These are phyloP conservation scores for Plasmodium adleri DNA, from an alignment of 169 alveolate species.

Conservation along the genomic window DNA sequence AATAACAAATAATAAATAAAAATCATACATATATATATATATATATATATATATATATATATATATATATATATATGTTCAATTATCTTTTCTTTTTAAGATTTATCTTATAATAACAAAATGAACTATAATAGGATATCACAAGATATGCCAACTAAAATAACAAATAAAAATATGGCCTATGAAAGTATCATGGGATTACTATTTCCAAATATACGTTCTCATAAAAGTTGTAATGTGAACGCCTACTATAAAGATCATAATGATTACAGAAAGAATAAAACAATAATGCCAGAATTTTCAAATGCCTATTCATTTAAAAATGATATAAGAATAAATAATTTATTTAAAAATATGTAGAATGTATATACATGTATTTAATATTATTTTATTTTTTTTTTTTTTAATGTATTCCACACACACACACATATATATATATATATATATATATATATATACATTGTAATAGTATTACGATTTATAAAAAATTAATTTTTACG, in stretches of 20 bases:
- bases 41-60: neutral
- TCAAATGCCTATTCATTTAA: slow-evolving; percentile 12
- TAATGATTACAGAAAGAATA: slow-evolving; percentile 27
- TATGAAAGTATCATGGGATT: slow-evolving; percentile 70
- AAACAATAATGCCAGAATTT: slow-evolving; percentile 18
- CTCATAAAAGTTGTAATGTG: slow-evolving; percentile 16
- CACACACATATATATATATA: neutral
- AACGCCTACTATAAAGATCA: slow-evolving; percentile 12
- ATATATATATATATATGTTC: neutral
- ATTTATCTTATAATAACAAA: neutral
- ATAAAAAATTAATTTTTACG: neutral
- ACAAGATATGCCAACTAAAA: neutral
- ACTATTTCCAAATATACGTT: slow-evolving; percentile 34
- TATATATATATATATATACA: neutral
- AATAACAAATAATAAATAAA: too few relatives aligned
- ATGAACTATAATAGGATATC: neutral
- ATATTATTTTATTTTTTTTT: neutral
- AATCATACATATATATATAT: neutral
- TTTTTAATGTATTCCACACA: slow-evolving; percentile 5
- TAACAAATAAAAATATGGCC: slow-evolving; percentile 15
- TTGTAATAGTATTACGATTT: neutral
- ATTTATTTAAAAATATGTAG: slow-evolving; percentile 39
- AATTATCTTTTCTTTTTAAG: neutral
- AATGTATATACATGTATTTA: neutral
- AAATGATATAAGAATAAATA: slow-evolving; percentile 18